Percentiles rank a stretch among this genome's conserved stretches.
These are phyloP conservation scores for Immersiporthe knoxdaviesiana DNA, from an alignment of 2,329 filamentous ascomycete species.

Conservation along the genomic window DNA sequence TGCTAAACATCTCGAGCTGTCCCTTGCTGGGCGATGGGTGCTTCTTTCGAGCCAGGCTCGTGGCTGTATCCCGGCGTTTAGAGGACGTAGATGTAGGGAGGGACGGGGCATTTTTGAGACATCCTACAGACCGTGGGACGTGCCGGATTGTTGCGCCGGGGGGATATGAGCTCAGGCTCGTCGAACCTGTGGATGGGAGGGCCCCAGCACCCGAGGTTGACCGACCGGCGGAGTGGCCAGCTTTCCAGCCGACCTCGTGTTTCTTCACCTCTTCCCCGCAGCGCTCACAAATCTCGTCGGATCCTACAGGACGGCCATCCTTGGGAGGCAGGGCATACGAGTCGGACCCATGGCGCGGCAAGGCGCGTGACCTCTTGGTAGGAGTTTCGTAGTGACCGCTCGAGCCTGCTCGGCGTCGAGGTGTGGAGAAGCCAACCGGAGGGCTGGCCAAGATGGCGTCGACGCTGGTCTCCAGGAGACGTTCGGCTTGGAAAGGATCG, in stretches of 20 bases:
- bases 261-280: background rate
- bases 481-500: constrained; percentile 42
- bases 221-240: background rate
- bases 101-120: constrained; percentile 21
- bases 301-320: background rate
- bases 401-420: constrained; percentile 20
- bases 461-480: constrained; percentile 29
- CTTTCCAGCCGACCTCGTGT: background rate
- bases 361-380: background rate
- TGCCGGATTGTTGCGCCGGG: constrained; percentile 30
- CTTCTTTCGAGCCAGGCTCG: constrained; percentile 40
- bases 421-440: constrained; percentile 33
- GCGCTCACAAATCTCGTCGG: background rate
- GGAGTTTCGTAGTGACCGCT: background rate
- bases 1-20: constrained; percentile 42
- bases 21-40: constrained; percentile 51
- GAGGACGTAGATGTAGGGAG: constrained; percentile 13
- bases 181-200: constrained; percentile 11
- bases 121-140: constrained; percentile 28
- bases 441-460: constrained; percentile 31
- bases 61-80: background rate
- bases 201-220: background rate
- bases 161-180: constrained; percentile 23
- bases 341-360: background rate
- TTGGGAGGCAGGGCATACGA: background rate